These are phyloP conservation scores for Lepraria neglecta DNA, from an alignment of 495 filamentous ascomycete species.

Conservation along the genomic window DNA sequence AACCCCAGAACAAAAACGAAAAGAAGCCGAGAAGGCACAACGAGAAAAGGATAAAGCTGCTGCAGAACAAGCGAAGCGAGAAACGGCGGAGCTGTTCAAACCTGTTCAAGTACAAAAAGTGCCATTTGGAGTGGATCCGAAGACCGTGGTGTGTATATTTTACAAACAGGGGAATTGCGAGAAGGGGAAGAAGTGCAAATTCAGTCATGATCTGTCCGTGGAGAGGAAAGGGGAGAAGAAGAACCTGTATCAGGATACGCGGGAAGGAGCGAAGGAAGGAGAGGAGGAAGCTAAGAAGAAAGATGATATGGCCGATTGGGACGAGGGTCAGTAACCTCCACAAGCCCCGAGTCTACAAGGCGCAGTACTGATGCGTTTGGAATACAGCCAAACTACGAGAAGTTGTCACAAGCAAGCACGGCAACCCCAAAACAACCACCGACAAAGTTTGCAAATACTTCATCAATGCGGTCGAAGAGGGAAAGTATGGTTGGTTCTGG, in stretches of 20 bases:
- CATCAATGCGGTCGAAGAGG: constrained; percentile 94
- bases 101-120: constrained; percentile 94
- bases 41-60: constrained; percentile 85
- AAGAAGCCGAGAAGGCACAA: constrained; percentile 80
- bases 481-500: constrained; percentile 99
- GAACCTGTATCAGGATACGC: constrained; percentile 81
- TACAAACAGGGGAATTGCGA: constrained; percentile 96
- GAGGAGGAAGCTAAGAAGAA: constrained; percentile 68
- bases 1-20: constrained; percentile 75
- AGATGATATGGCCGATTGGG: constrained; percentile 93
- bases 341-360: background rate
- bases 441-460: constrained; percentile 99
- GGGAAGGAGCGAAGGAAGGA: constrained; percentile 60
- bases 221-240: constrained; percentile 90
- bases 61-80: constrained; percentile 69
- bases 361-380: background rate
- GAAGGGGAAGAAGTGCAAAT: constrained; percentile 97
- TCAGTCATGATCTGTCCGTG: constrained; percentile 82
- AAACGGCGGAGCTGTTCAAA: constrained; percentile 81
- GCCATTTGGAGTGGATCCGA: constrained; percentile 94
- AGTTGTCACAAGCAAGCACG: constrained; percentile 91
- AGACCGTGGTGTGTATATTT: constrained; percentile 94
- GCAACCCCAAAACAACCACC: constrained; percentile 90
- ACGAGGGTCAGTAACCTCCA: constrained; percentile 47
- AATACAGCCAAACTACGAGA: constrained; percentile 69